phyloP scores from a whole-genome alignment of 192 early-diverging fungal genomes.

The Podila horticola region DNA sequence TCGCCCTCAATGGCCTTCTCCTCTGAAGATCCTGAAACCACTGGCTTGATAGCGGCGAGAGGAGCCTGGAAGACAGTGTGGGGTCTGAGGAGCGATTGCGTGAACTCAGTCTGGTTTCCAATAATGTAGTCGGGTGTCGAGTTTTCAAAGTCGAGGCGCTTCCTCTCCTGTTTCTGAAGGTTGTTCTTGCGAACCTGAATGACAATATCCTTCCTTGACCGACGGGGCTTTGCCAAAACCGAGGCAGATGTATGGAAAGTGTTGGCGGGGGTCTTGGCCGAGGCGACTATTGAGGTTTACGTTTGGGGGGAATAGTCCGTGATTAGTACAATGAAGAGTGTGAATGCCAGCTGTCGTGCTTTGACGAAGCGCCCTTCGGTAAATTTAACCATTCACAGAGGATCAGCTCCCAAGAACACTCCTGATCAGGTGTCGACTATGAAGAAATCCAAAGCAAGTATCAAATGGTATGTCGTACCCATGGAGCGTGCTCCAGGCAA shows the following conservation, averaged over 20 bases:
- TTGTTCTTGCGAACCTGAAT: slow-evolving; percentile 51
- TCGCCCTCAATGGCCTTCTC: background rate
- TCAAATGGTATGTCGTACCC: slow-evolving; percentile 17
- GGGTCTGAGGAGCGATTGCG: slow-evolving; percentile 44
- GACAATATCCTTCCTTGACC: slow-evolving; percentile 48
- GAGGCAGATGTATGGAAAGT: slow-evolving; percentile 45
- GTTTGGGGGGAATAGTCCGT: no score
- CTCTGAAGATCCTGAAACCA: background rate
- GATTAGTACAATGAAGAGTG: no score
- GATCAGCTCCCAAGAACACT: background rate
- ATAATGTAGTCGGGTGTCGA: slow-evolving; percentile 46
- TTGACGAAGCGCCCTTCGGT: no score
- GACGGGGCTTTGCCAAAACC: slow-evolving; percentile 31
- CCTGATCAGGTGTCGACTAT: background rate
- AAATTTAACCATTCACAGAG: background rate
- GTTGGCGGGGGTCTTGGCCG: slow-evolving; percentile 24
- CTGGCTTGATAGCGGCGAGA: slow-evolving; percentile 38
- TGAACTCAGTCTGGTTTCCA: slow-evolving; percentile 53
- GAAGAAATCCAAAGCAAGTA: background rate
- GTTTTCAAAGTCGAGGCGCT: slow-evolving; percentile 35
- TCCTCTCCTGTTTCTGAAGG: slow-evolving; percentile 40
- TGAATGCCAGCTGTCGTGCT: no score
- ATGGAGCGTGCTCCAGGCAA: slow-evolving; percentile 47
- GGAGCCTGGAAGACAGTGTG: slow-evolving; percentile 40
- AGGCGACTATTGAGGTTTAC: slow-evolving; percentile 24